Conservation (phyloP, 2,329 filamentous ascomycete genomes). For the Ascochyta clinopodiicola region DNA sequence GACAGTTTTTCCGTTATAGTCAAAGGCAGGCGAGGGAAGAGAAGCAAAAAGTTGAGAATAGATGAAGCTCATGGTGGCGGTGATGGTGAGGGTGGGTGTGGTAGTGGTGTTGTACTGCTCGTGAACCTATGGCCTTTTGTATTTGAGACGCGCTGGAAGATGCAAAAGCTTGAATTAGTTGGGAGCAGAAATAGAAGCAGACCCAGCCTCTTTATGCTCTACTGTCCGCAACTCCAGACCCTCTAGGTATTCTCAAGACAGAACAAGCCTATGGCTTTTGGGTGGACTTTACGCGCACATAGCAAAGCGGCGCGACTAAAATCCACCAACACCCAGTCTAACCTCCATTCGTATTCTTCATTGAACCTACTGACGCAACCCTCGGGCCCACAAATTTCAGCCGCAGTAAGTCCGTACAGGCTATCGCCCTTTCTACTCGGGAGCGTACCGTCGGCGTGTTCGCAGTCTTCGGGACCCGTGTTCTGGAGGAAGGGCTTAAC, state of each 20-base stretch:
- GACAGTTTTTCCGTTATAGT: constrained; percentile 43
- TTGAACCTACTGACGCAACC: neutral
- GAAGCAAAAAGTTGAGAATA: constrained; percentile 50
- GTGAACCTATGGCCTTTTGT: no score
- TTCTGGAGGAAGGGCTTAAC: neutral
- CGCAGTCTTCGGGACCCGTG: neutral
- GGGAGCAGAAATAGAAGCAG: no score
- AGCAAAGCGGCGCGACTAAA: neutral
- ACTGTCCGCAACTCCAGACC: no score
- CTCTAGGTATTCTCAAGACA: no score
- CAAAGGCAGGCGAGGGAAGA: constrained; percentile 22
- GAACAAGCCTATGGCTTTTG: no score
- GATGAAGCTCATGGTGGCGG: constrained; percentile 37
- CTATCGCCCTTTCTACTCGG: neutral
- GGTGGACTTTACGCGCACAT: no score
- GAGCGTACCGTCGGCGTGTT: neutral
- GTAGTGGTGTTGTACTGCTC: no score
- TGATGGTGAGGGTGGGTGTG: neutral
- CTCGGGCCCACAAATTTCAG: neutral
- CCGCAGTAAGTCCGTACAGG: constrained; percentile 3
- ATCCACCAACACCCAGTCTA: constrained; percentile 3
- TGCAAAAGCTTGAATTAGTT: no score
- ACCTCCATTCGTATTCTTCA: constrained; percentile 7
- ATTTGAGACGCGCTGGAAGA: no score
- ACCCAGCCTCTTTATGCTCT: no score